Base-by-base conservation (phyloP, 441 rosid species). In the Erodium texanum region DNA sequence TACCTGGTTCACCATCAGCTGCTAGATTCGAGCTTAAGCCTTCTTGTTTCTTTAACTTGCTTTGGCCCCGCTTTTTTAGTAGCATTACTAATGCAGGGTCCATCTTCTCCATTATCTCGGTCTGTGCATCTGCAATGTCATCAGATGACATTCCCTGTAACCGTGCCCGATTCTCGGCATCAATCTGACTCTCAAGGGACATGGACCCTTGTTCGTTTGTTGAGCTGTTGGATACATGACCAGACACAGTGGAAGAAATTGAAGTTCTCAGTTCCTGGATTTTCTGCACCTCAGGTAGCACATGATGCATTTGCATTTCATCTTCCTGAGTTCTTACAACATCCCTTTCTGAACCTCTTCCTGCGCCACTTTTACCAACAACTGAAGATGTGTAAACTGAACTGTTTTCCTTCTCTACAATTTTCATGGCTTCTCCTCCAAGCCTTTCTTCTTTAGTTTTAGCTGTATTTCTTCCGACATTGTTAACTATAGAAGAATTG, bases 21-120 rank as follows among this genome's bases (percentile, higher is more conserved):
- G 73, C 75, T 65, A 16, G 48, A 65, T 36, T 76, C 3, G 75
- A 75, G 38, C 71, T 65, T 16, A 81, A 70, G 73, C 72, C 64
- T 71, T 77, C 81, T 79, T 74, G 84, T 73, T 71, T 81, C 74
- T 84, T 89, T 67, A 81, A 23, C 74, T 88, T 91, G 54, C 76
- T 79, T 66, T 71, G 81, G 66, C 94, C 90, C 50, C 91, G 81
- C 69, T 81, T 86, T 80, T 81, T 88, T 66, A 91, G 80, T 72
- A 87, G 75, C 76, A 80, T 75, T 23, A 94, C 74, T 68, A 94
- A 72, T 48, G 87, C 76, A 79, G 96, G 94, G 70, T 89, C 71
- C 86, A 94, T 78, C 81, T 88, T 94, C 75, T 85, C 86, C 85
- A 83, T 76, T 78, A 94, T 80, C 83, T 89, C 99, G 76, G 91